Base-by-base conservation (phyloP, 768 basidiomycete genomes). In the Amanita molliuscula region DNA sequence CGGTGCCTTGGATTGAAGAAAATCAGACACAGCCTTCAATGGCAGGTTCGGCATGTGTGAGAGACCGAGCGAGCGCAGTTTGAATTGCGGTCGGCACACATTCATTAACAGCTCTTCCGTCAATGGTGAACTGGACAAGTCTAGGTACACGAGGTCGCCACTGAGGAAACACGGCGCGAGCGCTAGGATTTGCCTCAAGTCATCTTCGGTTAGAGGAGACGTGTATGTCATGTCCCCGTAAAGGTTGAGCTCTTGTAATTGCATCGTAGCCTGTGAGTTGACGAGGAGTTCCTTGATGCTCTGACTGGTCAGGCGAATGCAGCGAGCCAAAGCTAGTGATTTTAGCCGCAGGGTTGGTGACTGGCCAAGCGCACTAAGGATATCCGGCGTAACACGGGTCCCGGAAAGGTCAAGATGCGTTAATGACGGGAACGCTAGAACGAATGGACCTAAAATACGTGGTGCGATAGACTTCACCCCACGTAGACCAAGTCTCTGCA, bases 331-430 rank as follows among this genome's bases (percentile, higher is more conserved):
- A 10, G 88, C 84, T 45, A 99, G 76, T 0, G 89, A 86, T 52
- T 75, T 75, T 35, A 99, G 74, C 23, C 75, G 79, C 53, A 90
- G 66, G 25, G 82, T 82, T 5, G 69, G 55, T 3, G 86, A 85
- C 23, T 73, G 65, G 1, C 79, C 79, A 11, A 97, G 72, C 0
- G 75, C 66, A 25, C 72, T 65, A 7, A 98, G 79, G 7, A 96
- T 77, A 28, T 90, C 82, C 3, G 88, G 78, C 0, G 78, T 79
- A 31, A 78, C 75, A 5, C 88, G 84, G n/a, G 92, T 97, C 48
- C 86, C 85, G 2, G 92, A 94, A 23, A 96, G 76, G 62, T 96
- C 91, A 58, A 96, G 81, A 60, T 92, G 87, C 13, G 90, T 91
- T 18, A 97, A 80, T 37, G 78, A 78, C 0, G 91, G 89, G 67